phyloP scores from a whole-genome alignment of 306 rosid genomes.

The Senna siamea region DNA sequence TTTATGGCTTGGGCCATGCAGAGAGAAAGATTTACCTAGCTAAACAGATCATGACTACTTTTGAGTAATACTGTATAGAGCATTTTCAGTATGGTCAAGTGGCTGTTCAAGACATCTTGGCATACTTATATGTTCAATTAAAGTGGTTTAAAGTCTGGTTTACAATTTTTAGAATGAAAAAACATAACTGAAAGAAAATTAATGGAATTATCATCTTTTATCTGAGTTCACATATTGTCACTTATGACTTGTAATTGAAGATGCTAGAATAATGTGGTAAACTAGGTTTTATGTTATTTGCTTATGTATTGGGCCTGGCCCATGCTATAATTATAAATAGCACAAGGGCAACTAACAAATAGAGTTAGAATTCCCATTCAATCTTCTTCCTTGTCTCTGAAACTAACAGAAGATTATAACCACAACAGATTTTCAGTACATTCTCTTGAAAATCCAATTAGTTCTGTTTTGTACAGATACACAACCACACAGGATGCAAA shows the following conservation, averaged over 20 bases:
- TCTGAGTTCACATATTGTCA: neutral
- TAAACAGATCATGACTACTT: neutral
- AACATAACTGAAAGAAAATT: neutral
- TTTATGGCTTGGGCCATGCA: conserved; percentile 1
- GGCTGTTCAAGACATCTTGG: neutral
- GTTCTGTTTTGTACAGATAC: no score
- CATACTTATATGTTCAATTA: neutral
- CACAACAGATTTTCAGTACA: neutral
- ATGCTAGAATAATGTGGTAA: no score
- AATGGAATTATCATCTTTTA: neutral
- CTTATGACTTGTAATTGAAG: no score
- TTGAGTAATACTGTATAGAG: neutral
- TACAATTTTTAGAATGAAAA: neutral
- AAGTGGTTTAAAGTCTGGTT: conserved; percentile 2
- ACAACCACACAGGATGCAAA: no score
- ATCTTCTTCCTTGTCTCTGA: no score
- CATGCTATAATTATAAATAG: no score
- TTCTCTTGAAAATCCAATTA: conserved; percentile 15
- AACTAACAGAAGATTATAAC: neutral
- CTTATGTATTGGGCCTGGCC: no score
- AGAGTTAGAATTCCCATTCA: no score
- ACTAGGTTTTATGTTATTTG: no score
- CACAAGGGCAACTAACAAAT: no score
- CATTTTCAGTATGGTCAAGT: neutral
- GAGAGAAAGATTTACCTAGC: neutral